Evolutionary conservation across 2,329 filamentous ascomycete species (phyloP), one percentile per base, ranked within the genome.

Genomic region (Cladosporium sp.): DNA sequence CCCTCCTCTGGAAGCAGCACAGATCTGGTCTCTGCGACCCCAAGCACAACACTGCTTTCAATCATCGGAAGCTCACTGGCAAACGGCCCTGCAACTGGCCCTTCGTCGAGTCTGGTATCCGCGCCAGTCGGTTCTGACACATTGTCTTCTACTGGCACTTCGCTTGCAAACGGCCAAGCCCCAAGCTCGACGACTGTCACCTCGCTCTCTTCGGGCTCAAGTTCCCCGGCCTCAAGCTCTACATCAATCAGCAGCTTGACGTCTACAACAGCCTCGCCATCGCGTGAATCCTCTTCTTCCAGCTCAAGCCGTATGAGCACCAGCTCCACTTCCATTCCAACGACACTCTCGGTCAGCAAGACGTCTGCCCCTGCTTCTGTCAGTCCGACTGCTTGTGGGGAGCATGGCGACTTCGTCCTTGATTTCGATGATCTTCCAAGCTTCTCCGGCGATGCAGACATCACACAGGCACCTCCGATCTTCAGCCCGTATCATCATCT

Each of bases 401-500:
- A 76, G 56, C 66, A 66, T 47, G 73, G 73, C 32, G 68, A 71
- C 50, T 76, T 76, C 51, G 70, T 67, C 1, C 52, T 49, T 52
- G 57, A 64, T 30, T 67, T 65, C 48, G 62, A 70, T 29, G 61
- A 71, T 30, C 56, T 73, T 15, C 67, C 68, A 2, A 66, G 62
- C 36, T 68, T 65, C 48, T 54, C 42, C 13, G 59, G 63, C n/a
- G 58, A 55, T 34, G 58, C 64, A 44, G 62, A 66, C 48, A 61
- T 66, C 48, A 65, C 62, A 4, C 59, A 64, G 27, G 59, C 63
- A 15, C 68, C 71, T 8, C 70, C 71, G 38, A 66, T 79, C 51
- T 70, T 66, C 55, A 73, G 70, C 49, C 75, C 75, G 1, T 78
- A 77, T 55, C 70, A 75, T 49, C 75, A 79, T 57, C 68, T 79